phyloP scores from a whole-genome alignment of 177 flowering plant genomes.

The Vitis hybrid region DNA sequence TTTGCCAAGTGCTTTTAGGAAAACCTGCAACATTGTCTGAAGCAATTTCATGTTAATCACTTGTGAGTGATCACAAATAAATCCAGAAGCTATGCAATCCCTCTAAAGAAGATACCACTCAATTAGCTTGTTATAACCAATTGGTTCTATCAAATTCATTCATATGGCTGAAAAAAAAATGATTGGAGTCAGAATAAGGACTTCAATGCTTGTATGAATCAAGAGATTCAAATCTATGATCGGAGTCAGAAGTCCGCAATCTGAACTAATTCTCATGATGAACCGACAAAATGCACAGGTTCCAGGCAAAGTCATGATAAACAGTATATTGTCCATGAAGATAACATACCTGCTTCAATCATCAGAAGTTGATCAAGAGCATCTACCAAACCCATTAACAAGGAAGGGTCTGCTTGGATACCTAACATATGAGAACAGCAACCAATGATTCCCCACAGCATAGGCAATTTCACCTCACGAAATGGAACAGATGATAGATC shows the following conservation, averaged over 20 bases:
- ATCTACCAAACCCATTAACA: conserved; percentile 51
- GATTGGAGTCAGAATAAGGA: too few species aligned
- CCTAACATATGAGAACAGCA: conserved; percentile 49
- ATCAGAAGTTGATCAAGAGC: conserved; percentile 53
- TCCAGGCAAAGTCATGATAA: not conserved
- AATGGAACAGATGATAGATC: conserved; percentile 23
- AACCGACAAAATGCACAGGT: too few species aligned
- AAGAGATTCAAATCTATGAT: too few species aligned
- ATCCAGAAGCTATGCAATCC: not conserved
- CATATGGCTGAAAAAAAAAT: too few species aligned
- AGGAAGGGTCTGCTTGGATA: conserved; percentile 28
- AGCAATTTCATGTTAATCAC: conserved; percentile 10
- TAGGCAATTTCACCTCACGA: conserved; percentile 42
- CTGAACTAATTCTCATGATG: too few species aligned
- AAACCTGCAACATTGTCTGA: conserved; percentile 50
- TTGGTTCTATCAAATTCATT: too few species aligned
- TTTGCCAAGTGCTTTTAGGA: conserved; percentile 49
- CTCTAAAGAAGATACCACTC: not conserved
- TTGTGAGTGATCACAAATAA: not conserved
- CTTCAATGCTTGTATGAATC: too few species aligned
- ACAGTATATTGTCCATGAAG: not conserved
- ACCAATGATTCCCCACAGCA: conserved; percentile 63
- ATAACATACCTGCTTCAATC: conserved; percentile 43
- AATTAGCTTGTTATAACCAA: too few species aligned
- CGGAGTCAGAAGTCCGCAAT: too few species aligned